Evolutionary conservation across 345 rosid genomes (phyloP), one percentile per base, ranked within the genome.

Genomic region (Toxicodendron radicans): DNA sequence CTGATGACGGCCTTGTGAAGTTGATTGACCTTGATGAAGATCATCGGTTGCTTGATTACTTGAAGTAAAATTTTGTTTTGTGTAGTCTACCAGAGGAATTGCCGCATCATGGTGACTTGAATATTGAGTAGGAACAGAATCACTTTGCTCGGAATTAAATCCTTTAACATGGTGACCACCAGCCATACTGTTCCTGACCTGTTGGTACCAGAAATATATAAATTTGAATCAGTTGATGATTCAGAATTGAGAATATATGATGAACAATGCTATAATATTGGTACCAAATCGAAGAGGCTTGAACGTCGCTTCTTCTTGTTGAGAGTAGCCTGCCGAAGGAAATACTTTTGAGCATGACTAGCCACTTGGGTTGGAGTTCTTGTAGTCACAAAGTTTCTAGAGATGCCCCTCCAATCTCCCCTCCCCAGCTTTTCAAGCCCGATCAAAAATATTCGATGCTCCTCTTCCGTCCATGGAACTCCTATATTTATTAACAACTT

Each of bases 281-380:
- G 9, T 78, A 89, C 93, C 85, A 87, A 76, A 79, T 88, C 91
- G 35, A 88, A 90, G 54, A 90, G 85, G 82, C 92, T 86, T 1
- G 94, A 85, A 17, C 92, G 90, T 11, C 92, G 77, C 73, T 81
- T 86, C 87, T 82, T 87, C 75, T 85, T 86, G 83, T 68, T 61
- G 71, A 86, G 83, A 73, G 71, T 53, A 0, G 84, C 75, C 54
- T 69, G 89, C 53, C 92, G 82, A 46, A 90, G 94, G 62, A 90
- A 90, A 79, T 84, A 85, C 73, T 90, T 90, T 17, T 90, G 94
- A 58, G 94, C 94, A 79, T 87, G 94, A 45, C 94, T 87, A 0
- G 94, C 94, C 66, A 90, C 94, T 77, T 90, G 94, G 9, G 94
- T 90, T 9, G 91, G 90, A 61, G 91, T 87, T 82, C 94, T 85